Percentiles rank a stretch among this genome's conserved stretches.
Conservation (phyloP, 2,329 filamentous ascomycete species). For the Alternaria triticina region DNA sequence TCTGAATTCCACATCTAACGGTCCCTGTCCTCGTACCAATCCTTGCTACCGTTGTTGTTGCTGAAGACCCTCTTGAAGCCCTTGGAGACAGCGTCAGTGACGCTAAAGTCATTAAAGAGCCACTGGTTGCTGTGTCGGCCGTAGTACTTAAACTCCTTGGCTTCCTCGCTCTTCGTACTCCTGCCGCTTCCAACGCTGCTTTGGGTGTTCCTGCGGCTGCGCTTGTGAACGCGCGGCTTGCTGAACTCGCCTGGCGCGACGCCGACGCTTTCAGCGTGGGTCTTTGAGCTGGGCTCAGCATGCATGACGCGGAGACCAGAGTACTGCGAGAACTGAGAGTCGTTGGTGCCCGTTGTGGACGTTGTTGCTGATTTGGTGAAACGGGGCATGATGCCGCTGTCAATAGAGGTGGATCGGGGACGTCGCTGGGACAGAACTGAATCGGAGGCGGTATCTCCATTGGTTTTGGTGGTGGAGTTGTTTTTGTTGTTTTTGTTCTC, state of each 20-base stretch:
- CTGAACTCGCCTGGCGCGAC: conserved; percentile 35
- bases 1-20: background rate
- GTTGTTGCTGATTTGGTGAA: conserved; percentile 38
- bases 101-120: conserved; percentile 49
- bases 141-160: conserved; percentile 42
- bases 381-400: conserved; percentile 19
- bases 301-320: conserved; percentile 15
- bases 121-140: conserved; percentile 47
- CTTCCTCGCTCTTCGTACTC: conserved; percentile 20
- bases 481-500: conserved; percentile 5
- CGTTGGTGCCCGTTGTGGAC: conserved; percentile 27
- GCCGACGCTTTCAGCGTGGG: conserved; percentile 25
- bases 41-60: conserved; percentile 14
- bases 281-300: conserved; percentile 17
- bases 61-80: conserved; percentile 39
- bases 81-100: conserved; percentile 41
- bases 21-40: conserved; percentile 22
- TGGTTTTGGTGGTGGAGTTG: conserved; percentile 4
- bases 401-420: conserved; percentile 39
- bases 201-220: conserved; percentile 24
- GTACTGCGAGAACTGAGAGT: conserved; percentile 17
- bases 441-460: conserved; percentile 24
- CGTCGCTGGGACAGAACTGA: conserved; percentile 22
- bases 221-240: conserved; percentile 30
- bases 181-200: conserved; percentile 10